Evolutionary conservation across 345 rosid genomes (phyloP).

Genomic region (Populus deltoides): DNA sequence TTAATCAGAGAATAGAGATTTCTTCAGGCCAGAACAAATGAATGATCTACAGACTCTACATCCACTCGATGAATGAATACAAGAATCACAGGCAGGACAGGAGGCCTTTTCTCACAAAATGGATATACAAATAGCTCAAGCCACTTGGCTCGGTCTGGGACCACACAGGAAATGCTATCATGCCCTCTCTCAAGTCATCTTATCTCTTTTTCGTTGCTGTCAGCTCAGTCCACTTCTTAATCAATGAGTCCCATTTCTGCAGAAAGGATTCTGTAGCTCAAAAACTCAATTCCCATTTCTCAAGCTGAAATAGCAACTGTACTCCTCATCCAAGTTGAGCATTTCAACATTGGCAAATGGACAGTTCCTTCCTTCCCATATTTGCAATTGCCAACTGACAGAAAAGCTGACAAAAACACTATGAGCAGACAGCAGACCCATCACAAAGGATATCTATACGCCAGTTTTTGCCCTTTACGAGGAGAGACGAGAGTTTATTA

Average conservation of each 20-base stretch:
- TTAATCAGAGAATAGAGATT: too few relatives aligned
- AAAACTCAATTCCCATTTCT: not conserved
- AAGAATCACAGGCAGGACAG: too few relatives aligned
- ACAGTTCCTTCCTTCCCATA: too few relatives aligned
- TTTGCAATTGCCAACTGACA: not conserved
- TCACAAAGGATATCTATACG: not conserved
- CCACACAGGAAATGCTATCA: conserved; percentile 9
- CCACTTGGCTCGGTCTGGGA: conserved; percentile 26
- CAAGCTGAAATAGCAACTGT: not conserved
- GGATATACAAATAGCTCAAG: conserved; percentile 15
- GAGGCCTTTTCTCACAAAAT: too few relatives aligned
- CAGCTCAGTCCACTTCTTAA: not conserved
- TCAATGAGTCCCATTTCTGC: too few relatives aligned
- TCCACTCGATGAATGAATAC: too few relatives aligned
- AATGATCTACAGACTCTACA: not conserved
- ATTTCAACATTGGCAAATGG: not conserved
- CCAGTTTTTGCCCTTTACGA: not conserved
- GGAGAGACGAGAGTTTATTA: not conserved
- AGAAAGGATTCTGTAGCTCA: not conserved
- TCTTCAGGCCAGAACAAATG: too few relatives aligned
- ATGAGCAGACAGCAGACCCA: not conserved
- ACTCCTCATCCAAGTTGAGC: not conserved
- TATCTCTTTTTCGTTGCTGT: not conserved
- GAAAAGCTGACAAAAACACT: not conserved
- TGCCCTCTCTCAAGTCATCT: conserved; percentile 10